Conservation (phyloP, 805 yeast species). For the Ogataea paradorogensis region DNA sequence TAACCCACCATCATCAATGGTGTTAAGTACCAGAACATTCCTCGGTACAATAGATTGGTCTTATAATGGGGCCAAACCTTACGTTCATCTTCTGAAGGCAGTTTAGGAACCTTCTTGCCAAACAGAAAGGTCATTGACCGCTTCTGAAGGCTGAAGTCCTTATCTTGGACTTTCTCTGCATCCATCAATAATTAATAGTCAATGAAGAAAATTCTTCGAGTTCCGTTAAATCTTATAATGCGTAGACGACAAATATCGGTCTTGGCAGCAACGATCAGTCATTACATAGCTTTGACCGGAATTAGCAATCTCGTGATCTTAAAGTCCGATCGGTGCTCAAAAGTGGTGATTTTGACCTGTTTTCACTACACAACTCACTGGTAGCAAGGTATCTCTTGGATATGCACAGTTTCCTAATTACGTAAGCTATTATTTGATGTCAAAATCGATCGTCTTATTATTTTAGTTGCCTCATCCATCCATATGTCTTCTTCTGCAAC, state of each 20-base stretch:
- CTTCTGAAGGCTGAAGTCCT: constrained; percentile 33
- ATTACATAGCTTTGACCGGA: too few relatives aligned
- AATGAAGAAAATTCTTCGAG: too few relatives aligned
- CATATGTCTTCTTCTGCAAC: constrained; percentile 11
- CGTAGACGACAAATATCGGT: too few relatives aligned
- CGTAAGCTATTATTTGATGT: not conserved
- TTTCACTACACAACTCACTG: too few relatives aligned
- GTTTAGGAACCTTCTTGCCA: constrained; percentile 46
- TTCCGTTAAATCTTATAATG: too few relatives aligned
- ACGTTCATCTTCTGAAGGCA: constrained; percentile 52
- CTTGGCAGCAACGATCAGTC: too few relatives aligned
- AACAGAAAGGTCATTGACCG: constrained; percentile 51
- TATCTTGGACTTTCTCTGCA: constrained; percentile 1
- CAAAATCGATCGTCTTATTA: constrained; percentile 5
- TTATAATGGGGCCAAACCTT: constrained; percentile 45
- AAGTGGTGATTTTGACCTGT: too few relatives aligned
- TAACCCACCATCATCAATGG: constrained; percentile 68
- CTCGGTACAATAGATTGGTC: constrained; percentile 39
- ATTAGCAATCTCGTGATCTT: too few relatives aligned
- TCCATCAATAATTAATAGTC: not conserved
- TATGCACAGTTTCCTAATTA: too few relatives aligned
- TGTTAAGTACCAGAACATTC: constrained; percentile 65
- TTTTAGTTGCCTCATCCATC: not conserved
- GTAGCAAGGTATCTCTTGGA: too few relatives aligned
- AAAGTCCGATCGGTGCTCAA: too few relatives aligned